phyloP scores from a whole-genome alignment of 768 basidiomycete species.

The Tulasnella calospora region DNA sequence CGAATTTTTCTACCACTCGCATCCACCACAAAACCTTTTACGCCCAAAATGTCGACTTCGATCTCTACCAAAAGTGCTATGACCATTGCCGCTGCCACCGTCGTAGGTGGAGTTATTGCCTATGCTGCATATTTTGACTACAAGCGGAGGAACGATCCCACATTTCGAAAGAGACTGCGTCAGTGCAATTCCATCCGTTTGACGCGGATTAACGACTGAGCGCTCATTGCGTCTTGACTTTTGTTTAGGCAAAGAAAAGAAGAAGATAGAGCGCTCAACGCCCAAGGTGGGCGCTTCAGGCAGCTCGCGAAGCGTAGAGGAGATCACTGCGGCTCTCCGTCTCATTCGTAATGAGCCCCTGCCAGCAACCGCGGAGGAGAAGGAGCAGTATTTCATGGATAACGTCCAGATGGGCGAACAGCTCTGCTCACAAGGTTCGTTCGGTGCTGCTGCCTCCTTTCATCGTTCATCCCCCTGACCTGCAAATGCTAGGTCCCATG shows the following conservation, averaged over 20 bases:
- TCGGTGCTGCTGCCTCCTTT: not conserved
- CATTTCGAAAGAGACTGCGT: slow-evolving; percentile 87
- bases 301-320: slow-evolving; percentile 44
- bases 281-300: slow-evolving; percentile 34
- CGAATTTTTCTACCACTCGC: slow-evolving; percentile 24
- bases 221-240: slow-evolving; percentile 4
- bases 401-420: slow-evolving; percentile 86
- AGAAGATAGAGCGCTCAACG: slow-evolving; percentile 62
- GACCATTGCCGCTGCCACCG: slow-evolving; percentile 46
- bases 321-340: slow-evolving; percentile 60
- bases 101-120: slow-evolving; percentile 53
- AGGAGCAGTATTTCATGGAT: slow-evolving; percentile 86
- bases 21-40: slow-evolving; percentile 3
- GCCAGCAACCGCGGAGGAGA: slow-evolving; percentile 65
- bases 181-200: slow-evolving; percentile 35
- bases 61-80: slow-evolving; percentile 31
- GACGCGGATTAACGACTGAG: not conserved
- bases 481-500: slow-evolving; percentile 54
- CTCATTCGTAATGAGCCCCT: slow-evolving; percentile 63
- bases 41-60: slow-evolving; percentile 15
- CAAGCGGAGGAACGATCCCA: slow-evolving; percentile 78
- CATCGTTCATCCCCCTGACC: not conserved
- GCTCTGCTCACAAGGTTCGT: slow-evolving; percentile 66
- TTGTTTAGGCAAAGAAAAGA: slow-evolving; percentile 81
- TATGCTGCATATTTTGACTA: slow-evolving; percentile 96